Conservation (phyloP, 75 land plant genomes). For the Pinus tabuliformis region DNA sequence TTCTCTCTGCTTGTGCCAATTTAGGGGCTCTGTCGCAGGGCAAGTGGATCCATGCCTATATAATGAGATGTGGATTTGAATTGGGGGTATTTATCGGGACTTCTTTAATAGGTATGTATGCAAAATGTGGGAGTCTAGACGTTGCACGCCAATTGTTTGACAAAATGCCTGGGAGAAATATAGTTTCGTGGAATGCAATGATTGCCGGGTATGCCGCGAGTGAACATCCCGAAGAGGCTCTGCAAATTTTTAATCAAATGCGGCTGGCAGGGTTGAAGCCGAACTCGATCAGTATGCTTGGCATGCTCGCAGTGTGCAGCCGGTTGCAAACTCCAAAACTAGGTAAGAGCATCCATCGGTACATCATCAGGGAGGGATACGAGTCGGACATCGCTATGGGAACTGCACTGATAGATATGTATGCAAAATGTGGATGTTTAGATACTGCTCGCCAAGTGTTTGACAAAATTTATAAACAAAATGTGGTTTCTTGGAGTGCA, state of each 20-base stretch:
- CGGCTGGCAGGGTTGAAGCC: constrained; percentile 9
- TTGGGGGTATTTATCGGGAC: not conserved
- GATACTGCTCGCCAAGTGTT: constrained; percentile 20
- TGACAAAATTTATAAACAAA: constrained; percentile 6
- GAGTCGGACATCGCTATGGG: constrained; percentile 16
- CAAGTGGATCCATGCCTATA: not conserved
- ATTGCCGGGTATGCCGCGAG: constrained; percentile 17
- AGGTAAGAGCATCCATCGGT: constrained; percentile 12
- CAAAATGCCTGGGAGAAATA: constrained; percentile 15
- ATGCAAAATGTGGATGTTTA: constrained; percentile 21
- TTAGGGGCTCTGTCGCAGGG: not conserved
- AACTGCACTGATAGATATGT: constrained; percentile 31
- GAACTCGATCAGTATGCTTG: constrained; percentile 12
- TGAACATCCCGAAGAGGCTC: not conserved
- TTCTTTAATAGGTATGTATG: constrained; percentile 10
- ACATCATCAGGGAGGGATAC: constrained; percentile 14
- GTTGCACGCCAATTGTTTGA: constrained; percentile 18
- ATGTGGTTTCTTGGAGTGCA: constrained; percentile 17
- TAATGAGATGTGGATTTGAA: not conserved
- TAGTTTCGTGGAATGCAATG: constrained; percentile 21
- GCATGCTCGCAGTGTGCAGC: constrained; percentile 24
- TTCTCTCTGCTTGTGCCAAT: constrained; percentile 15
- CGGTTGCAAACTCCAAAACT: constrained; percentile 10
- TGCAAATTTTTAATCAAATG: constrained; percentile 16
- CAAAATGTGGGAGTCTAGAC: constrained; percentile 12